Percentiles rank a stretch among this genome's conserved stretches.
Conservation (phyloP, 2,329 filamentous ascomycete genomes). For the Podosphaera leucotricha region DNA sequence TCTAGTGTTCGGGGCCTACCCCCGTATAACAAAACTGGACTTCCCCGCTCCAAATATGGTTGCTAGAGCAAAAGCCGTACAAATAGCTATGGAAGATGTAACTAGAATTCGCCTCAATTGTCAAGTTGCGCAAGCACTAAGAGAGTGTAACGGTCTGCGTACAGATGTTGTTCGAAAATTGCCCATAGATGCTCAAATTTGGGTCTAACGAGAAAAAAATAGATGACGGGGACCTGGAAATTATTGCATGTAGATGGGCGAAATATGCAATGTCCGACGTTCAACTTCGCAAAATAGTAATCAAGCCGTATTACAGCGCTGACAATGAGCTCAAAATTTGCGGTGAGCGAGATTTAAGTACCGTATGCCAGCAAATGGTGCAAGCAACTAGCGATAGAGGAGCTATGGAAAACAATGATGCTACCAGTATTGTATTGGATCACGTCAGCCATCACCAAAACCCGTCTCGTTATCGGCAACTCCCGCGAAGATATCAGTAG, state of each 20-base stretch:
- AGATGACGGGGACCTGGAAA: neutral
- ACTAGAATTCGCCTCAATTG: slow-evolving; percentile 1
- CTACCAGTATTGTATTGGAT: neutral
- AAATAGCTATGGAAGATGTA: slow-evolving; percentile 3
- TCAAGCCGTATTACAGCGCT: neutral
- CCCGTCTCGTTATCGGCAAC: neutral
- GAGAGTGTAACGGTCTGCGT: slow-evolving; percentile 1
- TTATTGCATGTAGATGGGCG: neutral
- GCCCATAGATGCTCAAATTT: neutral
- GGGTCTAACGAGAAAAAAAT: slow-evolving; percentile 1
- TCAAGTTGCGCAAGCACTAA: slow-evolving; percentile 1
- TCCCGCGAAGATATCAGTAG: neutral
- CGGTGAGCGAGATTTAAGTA: neutral
- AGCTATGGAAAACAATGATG: neutral
- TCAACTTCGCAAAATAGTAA: neutral
- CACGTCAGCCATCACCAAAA: neutral
- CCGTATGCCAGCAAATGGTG: neutral
- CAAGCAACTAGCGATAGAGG: neutral
- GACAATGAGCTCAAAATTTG: neutral
- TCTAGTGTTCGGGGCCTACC: neutral
- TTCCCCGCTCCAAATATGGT: neutral
- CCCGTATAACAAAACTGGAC: neutral
- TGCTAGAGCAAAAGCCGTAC: neutral
- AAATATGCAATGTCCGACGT: neutral
- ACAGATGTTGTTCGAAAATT: slow-evolving; percentile 1